Evolutionary conservation across 371 early-diverging fungal genomes (phyloP), one percentile per base, ranked within the genome.

Genomic region (Lichtheimia corymbifera): DNA sequence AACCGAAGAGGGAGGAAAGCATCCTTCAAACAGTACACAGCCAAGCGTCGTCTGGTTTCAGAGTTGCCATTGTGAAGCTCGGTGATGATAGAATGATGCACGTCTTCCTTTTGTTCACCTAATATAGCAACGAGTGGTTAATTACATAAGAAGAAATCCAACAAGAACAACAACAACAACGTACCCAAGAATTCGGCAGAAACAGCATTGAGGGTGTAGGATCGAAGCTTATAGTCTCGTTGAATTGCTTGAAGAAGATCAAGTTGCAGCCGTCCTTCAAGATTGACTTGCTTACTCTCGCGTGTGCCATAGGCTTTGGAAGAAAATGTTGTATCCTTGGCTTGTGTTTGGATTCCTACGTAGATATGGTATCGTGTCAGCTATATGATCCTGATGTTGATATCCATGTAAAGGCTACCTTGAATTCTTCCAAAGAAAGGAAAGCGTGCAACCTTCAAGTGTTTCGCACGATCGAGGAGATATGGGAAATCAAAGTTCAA

Each of bases 31-130:
- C 99, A 99, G 77, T 99, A 99, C 11, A 98, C 88, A 0, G 99
- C 99, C 40, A 99, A 82, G 60, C 99, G 90, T 49, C 97, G 85
- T 35, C 99, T 89, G 0, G 99, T 98, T 64, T 99, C 99, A 42
- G 88, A 84, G 68, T 91, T 94, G 42, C 95, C 97, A 55, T 98
- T 94, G 62, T 97, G 97, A 18, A 99, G 80, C 53, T 96, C 97
- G 0, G 94, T 91, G 77, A 99, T 99, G 53, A 98, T 97, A 2
- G 96, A 95, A 69, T 99, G 95, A 64, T 97, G 99, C 1, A 99
- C 99, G 73, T 99, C 99, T 79, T 99, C 99, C 74, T 99, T 99
- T 84, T 99, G 99, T 70, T 99, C 99, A 49, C 90, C 90, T 90
- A 64, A 35, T 35, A 35, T 35, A 2, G 11, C 35, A 35, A 9